Conservation (phyloP, 345 rosid genomes). For the Odontarrhena argentea region DNA sequence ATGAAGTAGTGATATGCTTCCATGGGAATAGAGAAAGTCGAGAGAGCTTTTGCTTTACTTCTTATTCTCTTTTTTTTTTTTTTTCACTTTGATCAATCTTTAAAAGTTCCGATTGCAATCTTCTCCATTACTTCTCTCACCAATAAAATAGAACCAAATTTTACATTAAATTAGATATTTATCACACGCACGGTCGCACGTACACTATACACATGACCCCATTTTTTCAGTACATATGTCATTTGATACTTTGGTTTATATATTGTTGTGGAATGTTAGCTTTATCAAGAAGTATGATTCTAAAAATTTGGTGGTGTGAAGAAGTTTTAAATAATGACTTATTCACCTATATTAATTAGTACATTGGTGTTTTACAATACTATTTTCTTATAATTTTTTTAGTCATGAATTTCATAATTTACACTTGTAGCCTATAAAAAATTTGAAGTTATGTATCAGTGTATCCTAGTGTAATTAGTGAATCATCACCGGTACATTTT, state of each 20-base stretch:
- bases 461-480: too few species aligned
- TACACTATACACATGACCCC: conserved; percentile 34
- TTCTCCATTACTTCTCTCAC: conserved; percentile 36
- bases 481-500: too few species aligned
- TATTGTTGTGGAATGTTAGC: conserved; percentile 21
- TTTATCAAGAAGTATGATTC: conserved; percentile 16
- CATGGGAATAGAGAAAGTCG: conserved; percentile 43
- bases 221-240: conserved; percentile 16
- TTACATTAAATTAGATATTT: background rate
- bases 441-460: too few species aligned
- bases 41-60: conserved; percentile 45
- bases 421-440: too few species aligned
- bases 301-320: conserved; percentile 2
- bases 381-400: too few species aligned
- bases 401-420: too few species aligned
- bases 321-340: conserved; percentile 4
- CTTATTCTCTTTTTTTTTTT: conserved; percentile 32
- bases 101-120: conserved; percentile 43
- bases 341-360: too few species aligned
- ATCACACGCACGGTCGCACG: conserved; percentile 41
- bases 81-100: conserved; percentile 44
- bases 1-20: conserved; percentile 41
- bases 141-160: background rate
- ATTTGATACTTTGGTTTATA: background rate
- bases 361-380: too few species aligned